phyloP scores from a whole-genome alignment of 2,329 filamentous ascomycete species.

The Dothideomycetes sp. region DNA sequence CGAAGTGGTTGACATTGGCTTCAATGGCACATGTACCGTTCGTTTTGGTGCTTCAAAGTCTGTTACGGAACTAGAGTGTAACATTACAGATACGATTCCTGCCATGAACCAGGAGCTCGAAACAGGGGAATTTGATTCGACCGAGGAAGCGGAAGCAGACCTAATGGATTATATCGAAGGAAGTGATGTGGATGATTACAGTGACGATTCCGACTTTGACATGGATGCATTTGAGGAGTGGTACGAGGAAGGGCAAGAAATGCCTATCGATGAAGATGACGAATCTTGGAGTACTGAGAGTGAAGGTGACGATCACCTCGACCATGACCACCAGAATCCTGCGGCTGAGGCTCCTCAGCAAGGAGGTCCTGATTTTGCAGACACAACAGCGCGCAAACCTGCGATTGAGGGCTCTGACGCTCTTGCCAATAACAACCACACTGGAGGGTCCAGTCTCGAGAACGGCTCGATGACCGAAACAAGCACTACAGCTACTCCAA shows the following conservation, averaged over 20 bases:
- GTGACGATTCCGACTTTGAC: constrained; percentile 1
- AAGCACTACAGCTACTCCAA: neutral
- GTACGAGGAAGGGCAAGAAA: constrained; percentile 10
- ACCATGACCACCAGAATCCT: too few species aligned
- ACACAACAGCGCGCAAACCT: too few species aligned
- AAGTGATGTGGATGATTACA: constrained; percentile 1
- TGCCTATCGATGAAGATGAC: constrained; percentile 12
- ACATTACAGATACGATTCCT: constrained; percentile 3
- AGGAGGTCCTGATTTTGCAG: too few species aligned
- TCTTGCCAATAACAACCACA: too few species aligned
- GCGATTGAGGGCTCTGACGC: too few species aligned
- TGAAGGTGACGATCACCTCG: constrained; percentile 4
- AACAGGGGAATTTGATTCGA: neutral
- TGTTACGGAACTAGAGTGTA: constrained; percentile 38
- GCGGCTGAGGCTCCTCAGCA: too few species aligned
- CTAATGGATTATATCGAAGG: neutral
- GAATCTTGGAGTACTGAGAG: constrained; percentile 16
- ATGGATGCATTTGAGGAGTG: constrained; percentile 6
- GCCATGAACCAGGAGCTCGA: constrained; percentile 2
- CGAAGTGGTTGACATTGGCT: constrained; percentile 45
- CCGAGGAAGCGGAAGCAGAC: neutral
- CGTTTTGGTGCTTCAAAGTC: constrained; percentile 43
- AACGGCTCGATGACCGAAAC: neutral
- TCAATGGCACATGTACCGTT: constrained; percentile 45
- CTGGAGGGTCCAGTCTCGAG: too few species aligned